These are phyloP conservation scores for Orbilia brochopaga DNA, from an alignment of 2,329 filamentous ascomycete genomes.

Conservation along the genomic window DNA sequence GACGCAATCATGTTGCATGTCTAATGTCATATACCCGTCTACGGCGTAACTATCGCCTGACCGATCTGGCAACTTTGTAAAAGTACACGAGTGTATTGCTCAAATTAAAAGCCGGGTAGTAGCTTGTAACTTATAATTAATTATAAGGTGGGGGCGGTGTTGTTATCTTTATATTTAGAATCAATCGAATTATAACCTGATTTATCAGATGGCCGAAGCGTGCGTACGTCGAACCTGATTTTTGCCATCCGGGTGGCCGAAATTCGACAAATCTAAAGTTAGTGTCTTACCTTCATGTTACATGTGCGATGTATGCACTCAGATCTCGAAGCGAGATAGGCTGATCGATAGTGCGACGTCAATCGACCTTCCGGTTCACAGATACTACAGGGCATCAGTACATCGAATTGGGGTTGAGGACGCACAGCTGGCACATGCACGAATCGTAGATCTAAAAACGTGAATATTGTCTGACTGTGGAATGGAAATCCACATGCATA, in stretches of 20 bases:
- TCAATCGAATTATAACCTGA: too few relatives aligned
- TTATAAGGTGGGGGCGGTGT: too few relatives aligned
- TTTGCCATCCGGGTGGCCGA: background rate
- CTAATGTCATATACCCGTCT: background rate
- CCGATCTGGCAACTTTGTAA: too few relatives aligned
- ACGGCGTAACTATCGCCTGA: too few relatives aligned
- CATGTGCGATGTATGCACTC: conserved; percentile 27
- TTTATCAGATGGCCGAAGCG: too few relatives aligned
- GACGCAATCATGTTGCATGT: background rate
- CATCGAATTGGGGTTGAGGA: background rate
- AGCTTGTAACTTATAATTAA: too few relatives aligned
- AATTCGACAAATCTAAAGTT: conserved; percentile 5
- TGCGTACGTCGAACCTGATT: too few relatives aligned
- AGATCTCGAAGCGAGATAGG: conserved; percentile 42
- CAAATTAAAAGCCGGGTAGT: too few relatives aligned
- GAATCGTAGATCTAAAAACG: conserved; percentile 8
- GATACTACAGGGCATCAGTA: background rate
- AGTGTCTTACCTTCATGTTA: conserved; percentile 47
- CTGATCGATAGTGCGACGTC: background rate
- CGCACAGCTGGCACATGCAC: too few relatives aligned
- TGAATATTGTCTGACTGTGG: conserved; percentile 36
- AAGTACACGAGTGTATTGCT: too few relatives aligned
- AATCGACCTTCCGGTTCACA: background rate
- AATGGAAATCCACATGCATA: conserved; percentile 10
- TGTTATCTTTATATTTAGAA: too few relatives aligned